Evolutionary conservation across 352 stramenopile genomes (phyloP).

Genomic region (Globisporangium polare): DNA sequence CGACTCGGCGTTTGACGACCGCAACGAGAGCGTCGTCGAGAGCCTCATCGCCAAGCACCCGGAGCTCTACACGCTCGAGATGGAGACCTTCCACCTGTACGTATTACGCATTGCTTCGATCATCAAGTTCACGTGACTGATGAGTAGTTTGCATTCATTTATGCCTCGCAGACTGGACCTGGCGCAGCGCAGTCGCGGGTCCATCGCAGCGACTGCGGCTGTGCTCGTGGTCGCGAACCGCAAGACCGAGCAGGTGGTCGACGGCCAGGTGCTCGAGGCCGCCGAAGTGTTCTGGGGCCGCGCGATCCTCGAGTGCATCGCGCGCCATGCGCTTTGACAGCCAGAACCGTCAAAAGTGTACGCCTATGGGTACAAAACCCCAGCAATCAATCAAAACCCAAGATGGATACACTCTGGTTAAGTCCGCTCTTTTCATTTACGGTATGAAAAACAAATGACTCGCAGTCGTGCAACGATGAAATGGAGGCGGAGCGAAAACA

Average conservation of each 20-base stretch:
- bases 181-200: conserved; percentile 36
- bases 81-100: conserved; percentile 73
- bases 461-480: not conserved
- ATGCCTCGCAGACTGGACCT: conserved; percentile 29
- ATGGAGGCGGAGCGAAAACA: not conserved
- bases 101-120: not conserved
- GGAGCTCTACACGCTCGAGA: conserved; percentile 48
- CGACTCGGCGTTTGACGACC: conserved; percentile 52
- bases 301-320: conserved; percentile 25
- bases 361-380: not conserved
- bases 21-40: conserved; percentile 46
- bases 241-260: conserved; percentile 32
- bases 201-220: conserved; percentile 32
- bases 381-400: not conserved
- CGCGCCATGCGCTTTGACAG: not conserved
- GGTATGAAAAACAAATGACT: not conserved
- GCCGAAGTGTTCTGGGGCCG: conserved; percentile 34
- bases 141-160: not conserved
- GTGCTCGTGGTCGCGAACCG: conserved; percentile 45
- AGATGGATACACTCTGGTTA: not conserved
- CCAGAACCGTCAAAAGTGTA: not conserved
- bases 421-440: not conserved
- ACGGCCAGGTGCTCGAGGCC: conserved; percentile 24
- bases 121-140: not conserved
- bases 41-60: conserved; percentile 26